A percentile compares a stretch with the other conserved stretches of the same genome.
These are phyloP conservation scores for Phlegmacium glaucopus DNA, from an alignment of 768 basidiomycete genomes.

Conservation along the genomic window DNA sequence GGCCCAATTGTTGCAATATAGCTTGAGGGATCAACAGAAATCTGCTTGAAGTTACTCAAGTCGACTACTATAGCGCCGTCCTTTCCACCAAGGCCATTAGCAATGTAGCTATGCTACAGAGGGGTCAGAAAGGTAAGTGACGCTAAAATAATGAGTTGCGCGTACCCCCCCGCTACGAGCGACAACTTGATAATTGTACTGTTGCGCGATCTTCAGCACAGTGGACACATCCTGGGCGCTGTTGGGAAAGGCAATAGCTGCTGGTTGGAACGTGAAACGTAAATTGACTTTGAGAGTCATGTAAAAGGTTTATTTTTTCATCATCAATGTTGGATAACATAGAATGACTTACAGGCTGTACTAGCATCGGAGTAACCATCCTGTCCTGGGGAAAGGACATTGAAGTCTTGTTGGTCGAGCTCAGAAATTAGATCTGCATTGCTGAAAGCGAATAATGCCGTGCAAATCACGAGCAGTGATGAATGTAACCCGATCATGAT, in stretches of 20 bases:
- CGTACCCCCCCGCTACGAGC: slow-evolving; percentile 42
- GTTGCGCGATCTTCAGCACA: slow-evolving; percentile 23
- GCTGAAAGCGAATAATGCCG: slow-evolving; percentile 4
- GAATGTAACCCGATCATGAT: background rate
- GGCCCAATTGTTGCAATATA: slow-evolving; percentile 32
- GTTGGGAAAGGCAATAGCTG: slow-evolving; percentile 26
- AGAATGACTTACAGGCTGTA: background rate
- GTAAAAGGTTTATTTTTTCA: background rate
- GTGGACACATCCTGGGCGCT: slow-evolving; percentile 25
- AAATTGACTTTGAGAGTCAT: slow-evolving; percentile 21
- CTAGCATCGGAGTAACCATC: background rate
- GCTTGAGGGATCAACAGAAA: slow-evolving; percentile 27
- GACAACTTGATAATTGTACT: slow-evolving; percentile 26
- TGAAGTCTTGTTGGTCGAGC: slow-evolving; percentile 16
- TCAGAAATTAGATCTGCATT: slow-evolving; percentile 16
- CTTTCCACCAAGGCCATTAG: slow-evolving; percentile 39
- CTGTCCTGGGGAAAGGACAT: slow-evolving; percentile 15
- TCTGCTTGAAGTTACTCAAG: slow-evolving; percentile 30
- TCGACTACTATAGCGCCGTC: slow-evolving; percentile 41
- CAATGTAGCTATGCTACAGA: slow-evolving; percentile 40
- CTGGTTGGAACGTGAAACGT: slow-evolving; percentile 26
- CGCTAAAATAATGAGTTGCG: slow-evolving; percentile 10
- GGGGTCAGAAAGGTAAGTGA: background rate
- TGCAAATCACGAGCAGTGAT: background rate
- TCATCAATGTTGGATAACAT: slow-evolving; percentile 3